Evolutionary conservation across 108 stramenopile species (phyloP), one percentile per base, ranked within the genome.

Genomic region (Stephanodiscus triporus): DNA sequence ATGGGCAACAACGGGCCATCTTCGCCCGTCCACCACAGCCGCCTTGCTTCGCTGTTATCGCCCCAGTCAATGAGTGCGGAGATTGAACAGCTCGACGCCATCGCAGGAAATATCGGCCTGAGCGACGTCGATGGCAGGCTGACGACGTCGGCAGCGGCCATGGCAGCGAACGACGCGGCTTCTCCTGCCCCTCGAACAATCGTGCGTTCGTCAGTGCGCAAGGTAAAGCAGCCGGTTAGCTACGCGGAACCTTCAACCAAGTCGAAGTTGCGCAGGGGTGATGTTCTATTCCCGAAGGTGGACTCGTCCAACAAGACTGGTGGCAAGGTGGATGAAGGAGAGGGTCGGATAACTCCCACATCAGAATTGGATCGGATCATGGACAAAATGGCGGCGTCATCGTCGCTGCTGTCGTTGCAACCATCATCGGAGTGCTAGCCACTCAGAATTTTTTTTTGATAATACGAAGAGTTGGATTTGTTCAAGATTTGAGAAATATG

Each of bases 81-180:
- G 51, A 73, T 84, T 37, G 68, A 80, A 54, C 77, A 80, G 43
- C 73, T 84, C 8, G 82, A 83, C 57, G 82, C 82, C 16, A 75
- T 79, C 50, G 76, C 74, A 17, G 11, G 30, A 19, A 59, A 13
- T 14, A 59, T 17, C 38, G 36, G 29, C 13, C 53, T 38, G 37
- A 62, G 59, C 30, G 47, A 47, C 42, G 43, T 16, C 16, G 30
- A 20, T 63, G 62, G 37, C 37, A 11, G 54, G 16, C 22, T 34
- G n/a, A 19, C 56, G 54, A 36, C 59, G 40, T 26, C 58, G 26
- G 61, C 58, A 34, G 20, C 58, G 14, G 9, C 58, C 34, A 6
- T 17, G 16, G 30, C 30, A 37, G 14, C 58, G 30, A 59, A 27
- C 58, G 23, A 19, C 6, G 26, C 27, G 30, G 16, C 20, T 32